Conservation (phyloP, 768 basidiomycete species). For the Pholiota molesta region DNA sequence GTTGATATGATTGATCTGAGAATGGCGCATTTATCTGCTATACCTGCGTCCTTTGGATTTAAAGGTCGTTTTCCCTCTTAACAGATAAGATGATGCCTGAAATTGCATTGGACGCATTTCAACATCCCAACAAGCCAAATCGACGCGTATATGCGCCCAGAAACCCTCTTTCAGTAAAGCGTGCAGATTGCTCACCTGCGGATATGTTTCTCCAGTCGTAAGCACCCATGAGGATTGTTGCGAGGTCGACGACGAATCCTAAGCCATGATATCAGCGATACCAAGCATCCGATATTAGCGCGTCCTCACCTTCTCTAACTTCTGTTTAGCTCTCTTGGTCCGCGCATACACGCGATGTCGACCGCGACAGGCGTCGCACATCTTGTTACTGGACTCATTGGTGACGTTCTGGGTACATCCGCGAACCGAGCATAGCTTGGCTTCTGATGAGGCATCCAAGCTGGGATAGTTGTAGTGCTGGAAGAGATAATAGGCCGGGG, state of each 20-base stretch:
- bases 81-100: background rate
- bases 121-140: background rate
- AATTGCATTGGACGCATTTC: background rate
- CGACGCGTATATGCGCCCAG: background rate
- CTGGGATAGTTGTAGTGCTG: background rate
- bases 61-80: background rate
- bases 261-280: background rate
- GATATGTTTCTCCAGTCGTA: background rate
- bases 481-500: constrained; percentile 8
- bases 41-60: background rate
- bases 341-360: constrained; percentile 54
- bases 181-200: background rate
- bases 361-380: constrained; percentile 56
- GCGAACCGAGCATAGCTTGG: constrained; percentile 14
- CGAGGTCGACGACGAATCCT: background rate
- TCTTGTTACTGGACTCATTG: constrained; percentile 36
- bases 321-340: constrained; percentile 52
- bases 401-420: constrained; percentile 13
- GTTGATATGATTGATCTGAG: background rate
- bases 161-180: background rate
- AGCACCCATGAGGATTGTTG: background rate
- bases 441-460: background rate
- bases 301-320: constrained; percentile 45
- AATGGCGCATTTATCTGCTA: background rate
- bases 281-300: background rate